Evolutionary conservation across 2,329 filamentous ascomycete genomes (phyloP).

Genomic region (Alternaria ethzedia): DNA sequence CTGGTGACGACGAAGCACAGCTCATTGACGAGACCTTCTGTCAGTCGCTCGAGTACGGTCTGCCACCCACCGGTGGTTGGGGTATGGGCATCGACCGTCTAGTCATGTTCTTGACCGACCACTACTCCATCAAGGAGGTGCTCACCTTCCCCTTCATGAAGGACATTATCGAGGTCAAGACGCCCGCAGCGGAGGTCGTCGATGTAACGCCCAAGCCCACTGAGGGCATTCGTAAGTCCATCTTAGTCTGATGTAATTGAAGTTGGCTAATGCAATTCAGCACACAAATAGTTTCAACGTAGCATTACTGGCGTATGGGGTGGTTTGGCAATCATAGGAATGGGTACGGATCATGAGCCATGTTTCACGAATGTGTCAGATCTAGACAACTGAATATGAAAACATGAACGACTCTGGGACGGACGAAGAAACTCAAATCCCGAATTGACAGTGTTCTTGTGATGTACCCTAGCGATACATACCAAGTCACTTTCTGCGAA

Average conservation of each 20-base stretch:
- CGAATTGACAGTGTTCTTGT: background rate
- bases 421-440: background rate
- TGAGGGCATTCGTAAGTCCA: conserved; percentile 61
- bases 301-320: conserved; percentile 20
- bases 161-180: conserved; percentile 58
- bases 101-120: conserved; percentile 94
- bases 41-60: conserved; percentile 83
- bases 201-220: conserved; percentile 65
- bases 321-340: background rate
- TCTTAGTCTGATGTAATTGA: background rate
- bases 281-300: conserved; percentile 29
- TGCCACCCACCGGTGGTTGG: conserved; percentile 92
- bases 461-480: background rate
- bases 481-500: background rate
- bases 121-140: conserved; percentile 96
- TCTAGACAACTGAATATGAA: background rate
- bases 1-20: conserved; percentile 97
- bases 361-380: conserved; percentile 11
- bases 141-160: conserved; percentile 98
- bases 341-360: conserved; percentile 11
- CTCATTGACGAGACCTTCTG: conserved; percentile 96
- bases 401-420: background rate
- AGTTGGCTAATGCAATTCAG: conserved; percentile 14
- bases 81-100: conserved; percentile 94
- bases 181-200: conserved; percentile 67